Evolutionary conservation across 441 rosid species (phyloP), one percentile per base, ranked within the genome.

Genomic region (Sinapis alba): DNA sequence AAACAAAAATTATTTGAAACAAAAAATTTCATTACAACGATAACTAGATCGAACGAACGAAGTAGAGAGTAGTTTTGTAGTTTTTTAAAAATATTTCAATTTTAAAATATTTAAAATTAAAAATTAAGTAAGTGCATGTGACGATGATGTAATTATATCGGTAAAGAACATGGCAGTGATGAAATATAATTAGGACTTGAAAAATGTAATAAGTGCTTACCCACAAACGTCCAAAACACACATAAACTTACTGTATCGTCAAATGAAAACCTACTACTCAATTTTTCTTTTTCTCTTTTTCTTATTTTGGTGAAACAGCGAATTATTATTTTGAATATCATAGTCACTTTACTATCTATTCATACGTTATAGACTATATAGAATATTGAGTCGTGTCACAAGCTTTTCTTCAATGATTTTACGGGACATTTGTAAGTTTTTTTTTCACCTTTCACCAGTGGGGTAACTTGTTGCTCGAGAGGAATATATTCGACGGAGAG

Each of bases 131-230:
- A 72, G 62, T 20, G 78, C 77, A 72, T 78, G 81, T 78, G 81
- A 78, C 70, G 74, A 78, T 78, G 81, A 73, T 78, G 81, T 78
- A 78, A 73, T 72, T 68, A 78, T 72, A 67, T 78, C 78, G 81
- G 78, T 72, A 78, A 78, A 78, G 81, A 78, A 73, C 78, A 72
- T 72, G 65, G 73, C 74, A 78, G 81, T 68, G 78, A 72, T 72
- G 61, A 78, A 72, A 78, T 72, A 72, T 65, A 36, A 66, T 78
- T 66, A 78, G 59, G 65, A 78, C 6, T 67, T 60, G 43, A 27
- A 58, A 57, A 50, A 32, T 77, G 38, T 60, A 72, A 61, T 66
- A 53, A 70, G 60, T 76, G 68, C 65, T 30, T 70, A 76, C 62
- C 61, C 62, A 78, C 69, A 72, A 66, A 78, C 30, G 50, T 72